Evolutionary conservation across 768 basidiomycete genomes (phyloP), one percentile per base, ranked within the genome.

Genomic region (Hortiboletus flavorubellus): DNA sequence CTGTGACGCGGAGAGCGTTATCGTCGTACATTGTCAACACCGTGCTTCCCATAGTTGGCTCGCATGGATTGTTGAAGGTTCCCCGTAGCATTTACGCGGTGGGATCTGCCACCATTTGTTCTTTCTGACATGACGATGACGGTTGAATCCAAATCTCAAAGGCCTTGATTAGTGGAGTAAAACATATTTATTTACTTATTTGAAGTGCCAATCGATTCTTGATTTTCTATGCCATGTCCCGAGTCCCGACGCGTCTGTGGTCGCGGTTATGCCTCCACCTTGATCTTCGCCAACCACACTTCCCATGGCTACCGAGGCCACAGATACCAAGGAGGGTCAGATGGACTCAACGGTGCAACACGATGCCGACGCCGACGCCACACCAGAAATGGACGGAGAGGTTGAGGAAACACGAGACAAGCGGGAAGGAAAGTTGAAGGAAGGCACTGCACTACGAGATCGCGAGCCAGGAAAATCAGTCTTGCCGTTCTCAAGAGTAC

Each of bases 401-500:
- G 33, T 23, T 23, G 62, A 59, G 38, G 55, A 34, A 39, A 30
- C 39, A 18, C 54, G 16, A 41, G 50, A 50, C 42, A 54, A 63
- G 43, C 63, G 56, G 21, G 61, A 54, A 49, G 54, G 53, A 38
- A 72, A 53, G 37, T 21, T 21, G 21, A 68, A 66, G 50, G 67
- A 67, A 15, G 45, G 16, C 2, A 11, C 46, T 4, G 38, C 42
- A 18, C 46, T 26, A 11, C 63, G 53, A 23, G 68, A 70, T 52
- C 72, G 78, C 49, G 77, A 77, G 48, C 72, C 74, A 2, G 92
- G 93, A 34, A 92, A 85, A 63, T 85, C 91, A 2, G 58, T 88
- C 21, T 72, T 93, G 44, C 93, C 93, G 0, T 78, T 89, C 49
- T 75, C 87, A 2, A 80, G 89, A 56, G 87, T 95, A 39, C 91